Evolutionary conservation across 352 stramenopile species (phyloP).

Genomic region (Globisporangium sylvaticum): DNA sequence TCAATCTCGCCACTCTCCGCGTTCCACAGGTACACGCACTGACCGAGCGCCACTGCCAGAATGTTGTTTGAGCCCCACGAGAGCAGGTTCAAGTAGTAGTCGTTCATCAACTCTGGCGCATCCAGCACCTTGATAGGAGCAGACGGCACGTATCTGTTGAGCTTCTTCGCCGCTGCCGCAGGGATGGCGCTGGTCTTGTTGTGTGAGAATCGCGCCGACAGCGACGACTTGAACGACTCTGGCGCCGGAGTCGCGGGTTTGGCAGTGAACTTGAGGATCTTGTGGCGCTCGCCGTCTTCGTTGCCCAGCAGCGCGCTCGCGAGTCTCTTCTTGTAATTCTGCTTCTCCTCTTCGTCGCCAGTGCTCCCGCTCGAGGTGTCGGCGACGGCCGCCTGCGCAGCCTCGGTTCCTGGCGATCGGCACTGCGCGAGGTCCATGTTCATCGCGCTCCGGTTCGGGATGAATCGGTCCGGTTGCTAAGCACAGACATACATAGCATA

Average conservation of each 20-base stretch:
- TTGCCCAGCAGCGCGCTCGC: slow-evolving; percentile 79
- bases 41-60: slow-evolving; percentile 95
- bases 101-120: slow-evolving; percentile 97
- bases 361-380: slow-evolving; percentile 2
- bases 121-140: slow-evolving; percentile 95
- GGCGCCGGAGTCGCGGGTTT: slow-evolving; percentile 91
- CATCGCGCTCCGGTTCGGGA: slow-evolving; percentile 83
- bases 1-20: slow-evolving; percentile 94
- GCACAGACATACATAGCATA: background rate
- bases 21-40: slow-evolving; percentile 99
- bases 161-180: slow-evolving; percentile 74
- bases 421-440: slow-evolving; percentile 80
- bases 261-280: slow-evolving; percentile 98
- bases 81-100: slow-evolving; percentile 99
- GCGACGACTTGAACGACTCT: slow-evolving; percentile 93
- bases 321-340: slow-evolving; percentile 80
- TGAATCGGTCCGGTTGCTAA: slow-evolving; percentile 73
- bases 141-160: slow-evolving; percentile 95
- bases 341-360: slow-evolving; percentile 67
- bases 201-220: slow-evolving; percentile 94
- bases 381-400: slow-evolving; percentile 32
- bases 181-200: slow-evolving; percentile 83
- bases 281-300: slow-evolving; percentile 76
- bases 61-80: slow-evolving; percentile 97
- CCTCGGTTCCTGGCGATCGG: slow-evolving; percentile 51